Evolutionary conservation across 2,329 filamentous ascomycete genomes (phyloP).

Genomic region (Paecilomyces fulvus): DNA sequence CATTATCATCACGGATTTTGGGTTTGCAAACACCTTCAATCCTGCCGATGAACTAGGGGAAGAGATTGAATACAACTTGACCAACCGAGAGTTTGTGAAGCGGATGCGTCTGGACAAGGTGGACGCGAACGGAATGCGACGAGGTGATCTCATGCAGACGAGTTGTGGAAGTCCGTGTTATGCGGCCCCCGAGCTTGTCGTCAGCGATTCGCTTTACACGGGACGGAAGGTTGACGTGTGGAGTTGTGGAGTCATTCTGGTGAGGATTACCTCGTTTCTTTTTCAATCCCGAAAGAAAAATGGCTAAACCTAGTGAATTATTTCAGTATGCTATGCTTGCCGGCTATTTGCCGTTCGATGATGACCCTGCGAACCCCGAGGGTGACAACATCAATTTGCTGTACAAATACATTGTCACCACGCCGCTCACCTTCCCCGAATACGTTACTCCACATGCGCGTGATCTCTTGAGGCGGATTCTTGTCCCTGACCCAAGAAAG

Average conservation of each 20-base stretch:
- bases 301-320: neutral
- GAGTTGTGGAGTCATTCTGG: constrained; percentile 97
- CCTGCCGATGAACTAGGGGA: constrained; percentile 78
- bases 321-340: constrained; percentile 96
- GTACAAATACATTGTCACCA: constrained; percentile 99
- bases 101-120: constrained; percentile 74
- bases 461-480: constrained; percentile 82
- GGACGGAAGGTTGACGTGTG: constrained; percentile 97
- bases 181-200: constrained; percentile 90
- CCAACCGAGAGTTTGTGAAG: constrained; percentile 82
- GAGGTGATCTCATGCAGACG: constrained; percentile 96
- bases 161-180: constrained; percentile 98
- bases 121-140: constrained; percentile 64
- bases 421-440: constrained; percentile 93
- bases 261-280: constrained; percentile 42
- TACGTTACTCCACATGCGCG: constrained; percentile 95
- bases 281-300: neutral
- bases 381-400: constrained; percentile 98
- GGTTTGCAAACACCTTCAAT: constrained; percentile 97
- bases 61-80: constrained; percentile 79
- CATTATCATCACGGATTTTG: constrained; percentile 99
- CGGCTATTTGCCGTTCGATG: constrained; percentile 94
- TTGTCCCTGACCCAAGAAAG: constrained; percentile 91
- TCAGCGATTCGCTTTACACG: constrained; percentile 94
- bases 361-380: constrained; percentile 95